These are phyloP conservation scores for Aquanectria penicillioides DNA, from an alignment of 2,329 filamentous ascomycete species.

Conservation along the genomic window DNA sequence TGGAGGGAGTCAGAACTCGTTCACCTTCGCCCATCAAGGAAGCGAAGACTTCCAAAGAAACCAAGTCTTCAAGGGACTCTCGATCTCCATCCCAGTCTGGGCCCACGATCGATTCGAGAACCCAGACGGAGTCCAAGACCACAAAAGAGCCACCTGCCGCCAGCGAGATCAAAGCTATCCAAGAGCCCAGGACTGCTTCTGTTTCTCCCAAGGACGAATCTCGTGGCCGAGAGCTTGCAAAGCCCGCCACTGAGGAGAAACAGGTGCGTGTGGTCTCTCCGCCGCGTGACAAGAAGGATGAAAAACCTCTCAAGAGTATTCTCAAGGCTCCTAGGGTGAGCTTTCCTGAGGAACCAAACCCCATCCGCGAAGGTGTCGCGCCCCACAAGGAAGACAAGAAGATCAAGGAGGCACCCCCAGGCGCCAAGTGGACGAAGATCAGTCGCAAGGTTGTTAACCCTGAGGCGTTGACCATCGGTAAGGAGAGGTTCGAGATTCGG, in stretches of 20 bases:
- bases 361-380: conserved; percentile 88
- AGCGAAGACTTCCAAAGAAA: conserved; percentile 21
- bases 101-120: conserved; percentile 10
- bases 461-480: conserved; percentile 84
- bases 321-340: conserved; percentile 82
- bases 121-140: conserved; percentile 30
- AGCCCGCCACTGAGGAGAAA: conserved; percentile 52
- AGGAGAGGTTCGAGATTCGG: conserved; percentile 92
- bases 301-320: conserved; percentile 82
- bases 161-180: too few relatives aligned
- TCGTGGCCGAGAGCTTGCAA: conserved; percentile 54
- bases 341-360: conserved; percentile 88
- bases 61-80: conserved; percentile 20
- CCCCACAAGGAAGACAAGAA: conserved; percentile 90
- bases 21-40: conserved; percentile 34
- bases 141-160: too few relatives aligned
- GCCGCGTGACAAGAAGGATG: conserved; percentile 69
- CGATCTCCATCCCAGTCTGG: conserved; percentile 9
- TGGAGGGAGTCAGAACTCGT: conserved; percentile 34
- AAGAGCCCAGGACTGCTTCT: conserved; percentile 26
- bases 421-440: conserved; percentile 94
- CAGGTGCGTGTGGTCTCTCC: conserved; percentile 79
- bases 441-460: conserved; percentile 89
- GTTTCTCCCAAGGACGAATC: conserved; percentile 43
- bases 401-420: conserved; percentile 75